These are phyloP conservation scores for Claviceps sp. DNA, from an alignment of 2,329 filamentous ascomycete genomes.

Conservation along the genomic window DNA sequence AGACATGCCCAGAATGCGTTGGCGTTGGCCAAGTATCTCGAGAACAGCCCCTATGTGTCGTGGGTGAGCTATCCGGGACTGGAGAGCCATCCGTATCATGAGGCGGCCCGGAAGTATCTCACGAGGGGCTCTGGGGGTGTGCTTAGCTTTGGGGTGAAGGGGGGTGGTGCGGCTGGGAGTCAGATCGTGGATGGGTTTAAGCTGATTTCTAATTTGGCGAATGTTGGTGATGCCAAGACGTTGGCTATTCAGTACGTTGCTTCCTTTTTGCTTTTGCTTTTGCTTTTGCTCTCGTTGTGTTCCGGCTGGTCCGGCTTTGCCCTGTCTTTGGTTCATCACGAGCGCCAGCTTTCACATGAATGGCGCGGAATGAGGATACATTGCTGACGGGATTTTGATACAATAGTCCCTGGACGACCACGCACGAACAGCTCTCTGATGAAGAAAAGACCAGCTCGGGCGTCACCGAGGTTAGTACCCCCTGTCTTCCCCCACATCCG, in stretches of 20 bases:
- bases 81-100: constrained; percentile 66
- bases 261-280: not conserved
- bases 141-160: constrained; percentile 85
- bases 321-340: not conserved
- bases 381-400: not conserved
- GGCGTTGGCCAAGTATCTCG: constrained; percentile 67
- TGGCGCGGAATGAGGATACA: not conserved
- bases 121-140: constrained; percentile 78
- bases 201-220: constrained; percentile 88
- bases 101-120: constrained; percentile 75
- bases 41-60: constrained; percentile 67
- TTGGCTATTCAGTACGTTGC: constrained; percentile 61
- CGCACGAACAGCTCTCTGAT: constrained; percentile 79
- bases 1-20: constrained; percentile 76
- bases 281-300: not conserved
- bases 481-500: not conserved
- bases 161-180: constrained; percentile 67
- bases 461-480: constrained; percentile 53
- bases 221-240: constrained; percentile 92
- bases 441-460: constrained; percentile 71
- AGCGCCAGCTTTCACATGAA: not conserved
- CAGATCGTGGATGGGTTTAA: constrained; percentile 90
- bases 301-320: not conserved
- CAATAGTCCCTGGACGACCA: constrained; percentile 69
- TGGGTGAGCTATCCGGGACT: constrained; percentile 95